phyloP scores from a whole-genome alignment of 2,329 filamentous ascomycete genomes.

The Thelonectria rubi region DNA sequence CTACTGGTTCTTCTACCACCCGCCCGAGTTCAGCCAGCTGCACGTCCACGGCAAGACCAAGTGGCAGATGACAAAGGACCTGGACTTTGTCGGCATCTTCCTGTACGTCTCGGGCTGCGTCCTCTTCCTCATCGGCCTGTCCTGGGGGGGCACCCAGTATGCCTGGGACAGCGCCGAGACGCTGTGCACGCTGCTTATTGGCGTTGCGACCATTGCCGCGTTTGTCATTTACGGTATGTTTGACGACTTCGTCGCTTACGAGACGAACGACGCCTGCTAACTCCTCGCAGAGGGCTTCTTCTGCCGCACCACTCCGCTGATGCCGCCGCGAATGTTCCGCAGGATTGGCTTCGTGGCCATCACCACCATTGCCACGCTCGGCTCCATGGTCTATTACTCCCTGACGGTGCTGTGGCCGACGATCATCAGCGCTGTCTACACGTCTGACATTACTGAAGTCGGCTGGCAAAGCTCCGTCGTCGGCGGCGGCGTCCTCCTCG shows the following conservation, averaged over 20 bases:
- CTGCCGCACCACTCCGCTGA: slow-evolving; percentile 49
- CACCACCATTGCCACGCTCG: slow-evolving; percentile 50
- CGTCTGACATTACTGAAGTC: slow-evolving; percentile 47
- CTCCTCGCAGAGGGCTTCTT: slow-evolving; percentile 46
- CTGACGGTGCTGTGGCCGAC: slow-evolving; percentile 56
- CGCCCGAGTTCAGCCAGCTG: slow-evolving; percentile 55
- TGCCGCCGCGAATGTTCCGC: slow-evolving; percentile 54
- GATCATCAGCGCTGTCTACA: slow-evolving; percentile 51
- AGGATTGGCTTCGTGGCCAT: slow-evolving; percentile 52
- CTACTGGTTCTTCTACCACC: slow-evolving; percentile 57
- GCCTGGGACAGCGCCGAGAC: slow-evolving; percentile 53
- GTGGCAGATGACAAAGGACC: slow-evolving; percentile 50
- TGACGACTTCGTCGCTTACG: neutral
- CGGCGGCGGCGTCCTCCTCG: slow-evolving; percentile 51
- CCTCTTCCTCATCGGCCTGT: slow-evolving; percentile 54
- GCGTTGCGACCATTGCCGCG: slow-evolving; percentile 45
- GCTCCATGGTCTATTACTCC: slow-evolving; percentile 55
- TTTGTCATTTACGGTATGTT: slow-evolving; percentile 50
- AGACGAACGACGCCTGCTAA: neutral
- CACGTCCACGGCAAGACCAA: slow-evolving; percentile 49
- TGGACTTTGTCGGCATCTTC: slow-evolving; percentile 57
- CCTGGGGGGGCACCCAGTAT: slow-evolving; percentile 52
- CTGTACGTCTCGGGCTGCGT: slow-evolving; percentile 53
- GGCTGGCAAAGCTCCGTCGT: slow-evolving; percentile 54
- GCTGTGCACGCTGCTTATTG: slow-evolving; percentile 49